These are phyloP conservation scores for Lactarius trivialis DNA, from an alignment of 768 basidiomycete genomes.

Conservation along the genomic window DNA sequence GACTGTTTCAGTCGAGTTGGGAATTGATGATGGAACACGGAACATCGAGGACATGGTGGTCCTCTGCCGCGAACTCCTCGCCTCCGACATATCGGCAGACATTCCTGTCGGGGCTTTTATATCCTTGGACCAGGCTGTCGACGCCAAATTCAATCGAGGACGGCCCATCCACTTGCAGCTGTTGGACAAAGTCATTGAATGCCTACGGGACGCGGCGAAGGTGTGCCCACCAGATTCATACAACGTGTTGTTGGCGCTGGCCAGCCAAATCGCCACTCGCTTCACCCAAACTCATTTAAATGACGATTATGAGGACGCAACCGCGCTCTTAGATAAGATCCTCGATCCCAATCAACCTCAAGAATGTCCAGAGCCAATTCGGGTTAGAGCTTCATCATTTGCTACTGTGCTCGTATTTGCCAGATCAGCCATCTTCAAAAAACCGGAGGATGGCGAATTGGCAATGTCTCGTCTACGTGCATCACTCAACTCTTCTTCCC, in stretches of 20 bases:
- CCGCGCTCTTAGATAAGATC: not conserved
- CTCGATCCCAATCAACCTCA: not conserved
- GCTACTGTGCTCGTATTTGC: not conserved
- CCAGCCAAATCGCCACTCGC: not conserved
- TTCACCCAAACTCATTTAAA: not conserved
- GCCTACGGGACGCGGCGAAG: not conserved
- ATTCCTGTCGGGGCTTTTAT: not conserved
- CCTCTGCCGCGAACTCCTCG: not conserved
- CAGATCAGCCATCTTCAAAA: not conserved
- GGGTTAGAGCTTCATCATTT: not conserved
- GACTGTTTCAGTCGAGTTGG: too few species aligned
- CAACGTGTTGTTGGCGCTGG: not conserved
- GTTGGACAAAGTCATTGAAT: not conserved
- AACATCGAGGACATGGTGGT: not conserved
- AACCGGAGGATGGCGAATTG: not conserved
- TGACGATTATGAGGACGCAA: not conserved
- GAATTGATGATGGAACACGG: too few species aligned
- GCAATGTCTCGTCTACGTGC: not conserved
- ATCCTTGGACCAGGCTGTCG: not conserved
- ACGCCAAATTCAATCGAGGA: not conserved
- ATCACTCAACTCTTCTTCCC: not conserved
- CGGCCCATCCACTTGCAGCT: not conserved
- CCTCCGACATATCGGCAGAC: not conserved
- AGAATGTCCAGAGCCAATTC: not conserved
- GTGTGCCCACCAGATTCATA: not conserved